These are phyloP conservation scores for Magnusiomyces tetraspermus DNA, from an alignment of 1,139 yeast genomes.

Conservation along the genomic window DNA sequence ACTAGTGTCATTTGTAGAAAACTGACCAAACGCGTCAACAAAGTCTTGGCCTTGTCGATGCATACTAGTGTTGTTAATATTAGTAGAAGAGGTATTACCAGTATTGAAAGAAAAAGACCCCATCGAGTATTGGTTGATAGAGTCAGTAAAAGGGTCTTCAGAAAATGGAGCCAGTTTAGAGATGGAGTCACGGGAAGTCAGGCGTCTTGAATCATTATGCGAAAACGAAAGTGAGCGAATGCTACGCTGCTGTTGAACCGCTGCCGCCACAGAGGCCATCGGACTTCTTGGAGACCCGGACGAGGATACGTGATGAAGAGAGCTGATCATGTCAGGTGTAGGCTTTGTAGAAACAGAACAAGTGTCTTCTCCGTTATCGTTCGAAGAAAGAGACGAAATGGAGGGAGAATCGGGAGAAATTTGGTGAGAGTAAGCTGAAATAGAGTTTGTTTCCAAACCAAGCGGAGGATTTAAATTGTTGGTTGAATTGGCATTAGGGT, in stretches of 20 bases:
- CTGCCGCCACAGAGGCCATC: too few relatives aligned
- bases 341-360: background rate
- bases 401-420: background rate
- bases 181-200: background rate
- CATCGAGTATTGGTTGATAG: background rate
- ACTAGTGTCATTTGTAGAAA: background rate
- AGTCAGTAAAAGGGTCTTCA: background rate
- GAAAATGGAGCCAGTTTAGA: background rate
- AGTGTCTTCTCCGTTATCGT: background rate
- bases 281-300: background rate
- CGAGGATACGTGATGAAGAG: background rate
- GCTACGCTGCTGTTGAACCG: background rate
- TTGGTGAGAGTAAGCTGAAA: background rate
- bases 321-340: background rate
- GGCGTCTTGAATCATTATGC: background rate
- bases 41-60: background rate
- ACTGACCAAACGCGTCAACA: background rate
- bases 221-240: conserved; percentile 2
- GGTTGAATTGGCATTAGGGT: background rate
- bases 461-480: background rate
- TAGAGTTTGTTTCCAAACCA: background rate
- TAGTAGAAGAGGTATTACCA: background rate
- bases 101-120: too few relatives aligned
- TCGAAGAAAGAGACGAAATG: background rate
- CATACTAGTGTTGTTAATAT: background rate